These are phyloP conservation scores for Paracamarosporium sp. DNA, from an alignment of 2,329 filamentous ascomycete genomes.

Conservation along the genomic window DNA sequence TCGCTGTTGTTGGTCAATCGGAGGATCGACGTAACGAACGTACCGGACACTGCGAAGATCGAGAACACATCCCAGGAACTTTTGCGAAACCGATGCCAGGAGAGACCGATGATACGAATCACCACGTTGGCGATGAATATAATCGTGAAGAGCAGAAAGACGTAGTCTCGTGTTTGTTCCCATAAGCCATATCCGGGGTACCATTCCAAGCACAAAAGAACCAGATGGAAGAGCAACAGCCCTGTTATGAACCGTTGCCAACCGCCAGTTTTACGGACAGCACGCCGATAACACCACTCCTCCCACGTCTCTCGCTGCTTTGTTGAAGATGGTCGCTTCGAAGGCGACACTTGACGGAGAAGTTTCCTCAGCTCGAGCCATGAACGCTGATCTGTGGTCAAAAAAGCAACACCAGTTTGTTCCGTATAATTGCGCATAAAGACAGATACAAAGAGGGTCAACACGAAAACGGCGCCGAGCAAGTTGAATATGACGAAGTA, in stretches of 20 bases:
- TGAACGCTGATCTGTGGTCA: conserved; percentile 94
- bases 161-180: conserved; percentile 72
- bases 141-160: conserved; percentile 83
- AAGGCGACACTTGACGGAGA: conserved; percentile 89
- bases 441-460: conserved; percentile 97
- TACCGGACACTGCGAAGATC: conserved; percentile 77
- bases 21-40: conserved; percentile 82
- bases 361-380: conserved; percentile 96
- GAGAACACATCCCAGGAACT: conserved; percentile 98
- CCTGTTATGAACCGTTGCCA: conserved; percentile 87
- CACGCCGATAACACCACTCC: conserved; percentile 92
- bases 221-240: conserved; percentile 80
- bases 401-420: conserved; percentile 93
- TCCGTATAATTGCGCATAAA: conserved; percentile 99
- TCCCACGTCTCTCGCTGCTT: conserved; percentile 77
- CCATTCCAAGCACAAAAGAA: conserved; percentile 85
- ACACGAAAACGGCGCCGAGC: conserved; percentile 91
- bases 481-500: conserved; percentile 98
- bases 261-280: conserved; percentile 89
- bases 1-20: conserved; percentile 66
- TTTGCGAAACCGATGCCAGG: conserved; percentile 88
- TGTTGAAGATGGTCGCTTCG: conserved; percentile 85
- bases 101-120: conserved; percentile 85
- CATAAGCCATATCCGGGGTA: conserved; percentile 76
- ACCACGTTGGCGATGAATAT: conserved; percentile 83